A percentile compares a stretch with the other conserved stretches of the same genome.
Evolutionary conservation across 2,329 filamentous ascomycete genomes (phyloP).

Genomic region (Plectosphaerella cucumerina): DNA sequence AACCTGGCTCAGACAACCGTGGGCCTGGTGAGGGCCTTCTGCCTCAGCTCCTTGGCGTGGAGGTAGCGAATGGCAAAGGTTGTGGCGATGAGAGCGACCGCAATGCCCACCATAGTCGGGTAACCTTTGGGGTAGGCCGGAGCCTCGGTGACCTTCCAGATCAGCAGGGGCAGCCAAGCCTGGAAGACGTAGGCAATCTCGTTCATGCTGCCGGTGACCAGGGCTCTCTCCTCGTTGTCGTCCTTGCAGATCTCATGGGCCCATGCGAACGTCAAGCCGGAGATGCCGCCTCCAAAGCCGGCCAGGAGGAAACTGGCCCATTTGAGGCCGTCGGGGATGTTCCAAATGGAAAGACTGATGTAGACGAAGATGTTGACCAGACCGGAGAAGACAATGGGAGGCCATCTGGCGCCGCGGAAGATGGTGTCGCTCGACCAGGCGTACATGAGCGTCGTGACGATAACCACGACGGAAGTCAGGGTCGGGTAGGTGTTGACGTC

Average conservation of each 20-base stretch:
- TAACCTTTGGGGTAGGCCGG: slow-evolving; percentile 59
- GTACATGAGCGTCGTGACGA: slow-evolving; percentile 57
- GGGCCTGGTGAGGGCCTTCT: slow-evolving; percentile 1
- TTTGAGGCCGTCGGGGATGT: slow-evolving; percentile 49
- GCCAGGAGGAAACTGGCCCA: slow-evolving; percentile 57
- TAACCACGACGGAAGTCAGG: slow-evolving; percentile 47
- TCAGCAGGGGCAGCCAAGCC: slow-evolving; percentile 62
- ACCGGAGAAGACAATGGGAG: slow-evolving; percentile 55
- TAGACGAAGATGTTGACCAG: slow-evolving; percentile 35
- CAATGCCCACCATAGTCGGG: slow-evolving; percentile 47
- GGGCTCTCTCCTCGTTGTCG: slow-evolving; percentile 60
- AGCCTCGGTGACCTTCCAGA: slow-evolving; percentile 62
- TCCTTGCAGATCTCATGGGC: slow-evolving; percentile 45
- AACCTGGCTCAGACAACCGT: background rate
- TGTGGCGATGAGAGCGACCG: slow-evolving; percentile 43
- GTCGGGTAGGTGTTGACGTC: slow-evolving; percentile 54
- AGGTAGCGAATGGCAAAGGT: slow-evolving; percentile 42
- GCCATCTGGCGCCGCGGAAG: slow-evolving; percentile 57
- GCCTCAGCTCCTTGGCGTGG: slow-evolving; percentile 35
- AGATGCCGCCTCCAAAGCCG: slow-evolving; percentile 45
- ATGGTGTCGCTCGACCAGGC: slow-evolving; percentile 63
- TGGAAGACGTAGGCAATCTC: slow-evolving; percentile 66
- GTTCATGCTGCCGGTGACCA: slow-evolving; percentile 65
- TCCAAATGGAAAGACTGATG: slow-evolving; percentile 36
- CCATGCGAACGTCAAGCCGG: slow-evolving; percentile 43